Conservation (phyloP, 2,329 filamentous ascomycete species). For the Pyrenophora graminea region DNA sequence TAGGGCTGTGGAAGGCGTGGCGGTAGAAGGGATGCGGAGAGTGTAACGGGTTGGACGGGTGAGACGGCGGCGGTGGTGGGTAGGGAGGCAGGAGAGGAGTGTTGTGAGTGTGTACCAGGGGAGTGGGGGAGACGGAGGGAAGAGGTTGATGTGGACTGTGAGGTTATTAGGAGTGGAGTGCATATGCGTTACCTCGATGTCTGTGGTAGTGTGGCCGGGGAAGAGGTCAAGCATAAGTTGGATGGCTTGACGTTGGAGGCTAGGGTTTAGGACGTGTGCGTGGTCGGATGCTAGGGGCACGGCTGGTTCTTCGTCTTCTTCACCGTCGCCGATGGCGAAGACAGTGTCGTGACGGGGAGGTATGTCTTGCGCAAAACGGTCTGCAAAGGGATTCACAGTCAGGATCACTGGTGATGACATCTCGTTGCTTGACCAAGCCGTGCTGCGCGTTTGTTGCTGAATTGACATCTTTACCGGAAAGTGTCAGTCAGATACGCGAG, state of each 20-base stretch:
- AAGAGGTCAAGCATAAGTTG: constrained; percentile 3
- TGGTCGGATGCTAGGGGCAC: neutral
- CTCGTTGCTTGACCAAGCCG: too few species aligned
- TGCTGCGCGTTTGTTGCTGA: too few species aligned
- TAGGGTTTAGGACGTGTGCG: too few species aligned
- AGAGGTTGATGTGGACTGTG: neutral
- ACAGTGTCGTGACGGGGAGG: too few species aligned
- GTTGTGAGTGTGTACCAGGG: neutral
- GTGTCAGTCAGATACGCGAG: too few species aligned
- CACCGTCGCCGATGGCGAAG: neutral
- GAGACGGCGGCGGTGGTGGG: neutral
- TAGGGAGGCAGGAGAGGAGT: neutral
- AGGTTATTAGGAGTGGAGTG: neutral
- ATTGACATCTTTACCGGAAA: too few species aligned
- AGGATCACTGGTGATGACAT: too few species aligned
- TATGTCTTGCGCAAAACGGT: too few species aligned
- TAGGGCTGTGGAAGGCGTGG: neutral
- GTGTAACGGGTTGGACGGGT: neutral
- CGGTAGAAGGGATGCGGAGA: neutral
- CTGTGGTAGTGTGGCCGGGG: neutral
- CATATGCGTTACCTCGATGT: neutral
- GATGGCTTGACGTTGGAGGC: neutral
- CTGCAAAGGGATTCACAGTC: too few species aligned
- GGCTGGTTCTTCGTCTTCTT: neutral
- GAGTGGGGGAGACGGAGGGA: neutral